Evolutionary conservation across 306 rosid genomes (phyloP).

Genomic region (Myrica gale): DNA sequence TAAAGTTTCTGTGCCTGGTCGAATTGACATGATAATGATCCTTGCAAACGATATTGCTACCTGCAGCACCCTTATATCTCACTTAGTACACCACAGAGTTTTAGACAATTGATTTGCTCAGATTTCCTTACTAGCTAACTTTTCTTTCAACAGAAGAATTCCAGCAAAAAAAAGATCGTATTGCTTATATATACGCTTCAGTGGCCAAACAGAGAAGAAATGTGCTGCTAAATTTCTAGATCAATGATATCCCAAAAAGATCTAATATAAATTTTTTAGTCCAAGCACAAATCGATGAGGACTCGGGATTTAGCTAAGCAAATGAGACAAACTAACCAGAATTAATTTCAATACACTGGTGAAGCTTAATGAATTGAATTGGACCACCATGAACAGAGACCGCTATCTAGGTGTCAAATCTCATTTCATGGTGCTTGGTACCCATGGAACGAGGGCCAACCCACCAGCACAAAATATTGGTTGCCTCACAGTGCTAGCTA

Average conservation of each 20-base stretch:
- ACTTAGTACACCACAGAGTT: background rate
- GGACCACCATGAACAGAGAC: background rate
- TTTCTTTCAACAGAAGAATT: too few relatives aligned
- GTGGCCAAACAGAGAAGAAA: too few relatives aligned
- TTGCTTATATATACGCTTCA: too few relatives aligned
- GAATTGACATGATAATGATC: slow-evolving; percentile 57
- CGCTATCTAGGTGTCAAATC: background rate
- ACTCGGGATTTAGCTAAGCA: too few relatives aligned
- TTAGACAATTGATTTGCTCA: too few relatives aligned
- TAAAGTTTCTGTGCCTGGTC: slow-evolving; percentile 68
- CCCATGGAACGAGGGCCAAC: slow-evolving; percentile 1
- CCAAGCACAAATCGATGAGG: too few relatives aligned
- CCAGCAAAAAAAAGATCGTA: too few relatives aligned
- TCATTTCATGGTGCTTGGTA: background rate
- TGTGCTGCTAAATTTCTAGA: too few relatives aligned
- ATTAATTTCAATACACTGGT: background rate
- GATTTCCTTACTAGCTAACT: too few relatives aligned
- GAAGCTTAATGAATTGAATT: slow-evolving; percentile 2
- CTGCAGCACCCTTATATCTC: slow-evolving; percentile 36
- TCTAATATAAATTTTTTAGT: too few relatives aligned
- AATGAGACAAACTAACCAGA: background rate
- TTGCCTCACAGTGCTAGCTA: background rate
- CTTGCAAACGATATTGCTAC: slow-evolving; percentile 70
- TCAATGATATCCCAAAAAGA: too few relatives aligned
- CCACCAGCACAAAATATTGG: background rate